Evolutionary conservation across 2,329 filamentous ascomycete genomes (phyloP).

Genomic region (Aspergillus sp.): DNA sequence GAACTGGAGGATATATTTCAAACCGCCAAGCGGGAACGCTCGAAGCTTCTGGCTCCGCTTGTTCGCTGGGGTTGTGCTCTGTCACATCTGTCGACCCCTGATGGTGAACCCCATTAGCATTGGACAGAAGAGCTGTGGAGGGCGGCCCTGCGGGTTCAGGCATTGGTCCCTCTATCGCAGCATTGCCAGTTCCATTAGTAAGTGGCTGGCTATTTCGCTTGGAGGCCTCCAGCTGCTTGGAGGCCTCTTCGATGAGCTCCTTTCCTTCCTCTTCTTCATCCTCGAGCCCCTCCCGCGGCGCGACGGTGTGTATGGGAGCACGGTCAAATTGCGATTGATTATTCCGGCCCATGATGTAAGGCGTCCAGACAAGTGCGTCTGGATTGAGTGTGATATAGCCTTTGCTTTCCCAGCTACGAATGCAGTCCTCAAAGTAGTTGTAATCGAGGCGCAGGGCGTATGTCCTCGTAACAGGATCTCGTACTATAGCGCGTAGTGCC

Average conservation of each 20-base stretch:
- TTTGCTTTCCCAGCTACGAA: constrained; percentile 85
- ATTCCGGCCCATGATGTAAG: constrained; percentile 90
- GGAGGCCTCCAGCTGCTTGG: constrained; percentile 2
- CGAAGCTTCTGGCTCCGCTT: constrained; percentile 28
- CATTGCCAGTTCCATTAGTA: constrained; percentile 18
- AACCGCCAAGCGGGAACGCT: constrained; percentile 44
- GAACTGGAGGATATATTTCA: constrained; percentile 44
- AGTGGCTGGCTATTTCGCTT: constrained; percentile 15
- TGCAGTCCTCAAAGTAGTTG: constrained; percentile 81
- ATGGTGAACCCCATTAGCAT: constrained; percentile 29
- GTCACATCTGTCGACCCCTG: constrained; percentile 15
- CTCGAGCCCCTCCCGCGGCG: constrained; percentile 68
- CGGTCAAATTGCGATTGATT: constrained; percentile 81
- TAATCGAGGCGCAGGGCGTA: constrained; percentile 90
- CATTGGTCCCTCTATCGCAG: constrained; percentile 14
- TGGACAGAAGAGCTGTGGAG: constrained; percentile 32
- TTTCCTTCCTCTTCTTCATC: constrained; percentile 34
- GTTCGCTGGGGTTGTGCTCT: constrained; percentile 6
- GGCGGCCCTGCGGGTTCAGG: constrained; percentile 36
- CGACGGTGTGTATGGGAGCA: constrained; percentile 80
- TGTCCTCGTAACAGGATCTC: constrained; percentile 81
- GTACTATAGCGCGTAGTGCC: constrained; percentile 81
- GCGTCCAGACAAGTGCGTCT: constrained; percentile 85
- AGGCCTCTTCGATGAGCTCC: constrained; percentile 20
- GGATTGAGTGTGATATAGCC: constrained; percentile 82